Evolutionary conservation across 148 eudicot genomes (phyloP), one percentile per base, ranked within the genome.

Genomic region (Spergularia marina): DNA sequence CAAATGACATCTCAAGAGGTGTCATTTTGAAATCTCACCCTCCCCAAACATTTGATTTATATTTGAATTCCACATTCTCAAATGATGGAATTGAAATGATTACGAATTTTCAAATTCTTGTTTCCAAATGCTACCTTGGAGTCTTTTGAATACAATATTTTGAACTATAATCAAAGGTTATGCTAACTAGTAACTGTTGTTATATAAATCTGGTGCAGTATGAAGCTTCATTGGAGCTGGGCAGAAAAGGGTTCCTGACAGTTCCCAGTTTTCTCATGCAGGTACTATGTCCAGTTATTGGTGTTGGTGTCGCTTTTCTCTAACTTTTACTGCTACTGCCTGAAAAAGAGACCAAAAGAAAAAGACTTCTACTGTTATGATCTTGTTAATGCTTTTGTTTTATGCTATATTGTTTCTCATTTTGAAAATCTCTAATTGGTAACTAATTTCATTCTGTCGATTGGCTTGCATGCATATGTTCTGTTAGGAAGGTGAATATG

Each of bases 171-270:
- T 30, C 2, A 30, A 30, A 30, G 36, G 1, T 30, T 30, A 30
- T 30, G 36, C 36, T 30, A 30, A 30, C 36, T 30, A 30, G 36
- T 61, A 57, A 58, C 64, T 76, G 13, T 65, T 52, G 40, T 47
- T 57, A 20, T 75, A 23, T 52, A 65, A 67, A 75, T 78, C 61
- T 21, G 69, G 71, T 74, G 79, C 87, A 93, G 96, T 88, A 87
- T 84, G 94, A 91, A 80, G 96, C 92, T 55, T 91, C 94, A 54
- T 70, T 89, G 86, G 96, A 86, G 88, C 94, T 91, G 82, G 72
- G 78, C 69, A 89, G 75, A 80, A 84, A 79, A 72, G 96, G 98
- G 80, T 93, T 93, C 75, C 76, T 88, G 23, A 91, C 98, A 4
- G 89, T 93, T 36, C 96, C 96, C 41, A 89, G 73, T 80, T 88